phyloP scores from a whole-genome alignment of 805 yeast species.

The Deakozyma indianensis region DNA sequence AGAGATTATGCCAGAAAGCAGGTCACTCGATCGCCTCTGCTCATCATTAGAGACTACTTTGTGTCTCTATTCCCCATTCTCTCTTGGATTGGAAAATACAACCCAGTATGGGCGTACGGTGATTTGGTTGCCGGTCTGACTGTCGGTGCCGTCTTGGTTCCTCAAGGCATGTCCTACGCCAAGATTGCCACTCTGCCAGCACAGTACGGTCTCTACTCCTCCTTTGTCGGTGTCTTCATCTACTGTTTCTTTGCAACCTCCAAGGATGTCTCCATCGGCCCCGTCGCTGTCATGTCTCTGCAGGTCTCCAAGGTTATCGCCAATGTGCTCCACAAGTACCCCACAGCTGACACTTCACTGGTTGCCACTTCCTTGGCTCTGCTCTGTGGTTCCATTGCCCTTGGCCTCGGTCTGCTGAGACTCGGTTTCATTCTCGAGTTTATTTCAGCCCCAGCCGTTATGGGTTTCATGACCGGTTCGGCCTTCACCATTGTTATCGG shows the following conservation, averaged over 20 bases:
- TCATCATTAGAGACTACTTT: constrained; percentile 30
- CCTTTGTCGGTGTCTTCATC: constrained; percentile 79
- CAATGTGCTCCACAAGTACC: constrained; percentile 39
- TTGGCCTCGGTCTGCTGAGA: constrained; percentile 70
- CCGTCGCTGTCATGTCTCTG: constrained; percentile 90
- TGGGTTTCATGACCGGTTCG: constrained; percentile 93
- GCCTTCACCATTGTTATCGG: constrained; percentile 73
- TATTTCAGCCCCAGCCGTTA: constrained; percentile 80
- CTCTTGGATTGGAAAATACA: constrained; percentile 78
- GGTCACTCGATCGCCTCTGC: constrained; percentile 12
- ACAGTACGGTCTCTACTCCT: constrained; percentile 80
- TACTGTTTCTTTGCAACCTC: constrained; percentile 90
- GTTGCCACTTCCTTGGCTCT: constrained; percentile 73
- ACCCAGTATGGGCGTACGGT: constrained; percentile 59
- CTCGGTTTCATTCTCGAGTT: constrained; percentile 80
- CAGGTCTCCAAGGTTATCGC: constrained; percentile 70
- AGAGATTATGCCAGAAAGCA: constrained; percentile 25
- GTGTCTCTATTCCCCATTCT: constrained; percentile 62
- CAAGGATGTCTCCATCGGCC: constrained; percentile 91
- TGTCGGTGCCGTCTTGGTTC: constrained; percentile 85
- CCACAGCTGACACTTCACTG: constrained; percentile 39
- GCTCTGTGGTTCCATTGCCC: constrained; percentile 73
- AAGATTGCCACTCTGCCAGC: constrained; percentile 67
- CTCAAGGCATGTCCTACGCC: constrained; percentile 94
- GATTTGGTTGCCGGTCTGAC: constrained; percentile 88